Base-by-base conservation (phyloP, 2,329 filamentous ascomycete species). In the Amauroascus niger region DNA sequence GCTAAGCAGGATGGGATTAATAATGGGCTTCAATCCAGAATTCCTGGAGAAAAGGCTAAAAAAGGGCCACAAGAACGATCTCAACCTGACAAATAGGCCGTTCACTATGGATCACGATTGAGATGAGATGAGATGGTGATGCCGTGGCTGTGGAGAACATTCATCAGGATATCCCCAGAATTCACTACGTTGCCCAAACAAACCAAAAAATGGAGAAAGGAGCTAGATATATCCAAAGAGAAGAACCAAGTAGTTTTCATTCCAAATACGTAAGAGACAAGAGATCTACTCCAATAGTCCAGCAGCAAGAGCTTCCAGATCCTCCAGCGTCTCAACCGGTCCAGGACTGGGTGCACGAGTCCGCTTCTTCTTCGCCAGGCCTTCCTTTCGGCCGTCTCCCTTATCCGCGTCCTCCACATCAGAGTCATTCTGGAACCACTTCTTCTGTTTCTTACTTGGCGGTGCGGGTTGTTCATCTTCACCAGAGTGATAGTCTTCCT, bases 291-390 rank as follows among this genome's bases (percentile, higher is more conserved):
- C 66, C 60, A 75, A 62, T 52, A 75, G 59, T 9, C 71, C 72
- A 55, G 67, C 71, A 50, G 73, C 73, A 64, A 75, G 57, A 50
- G 71, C 69, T 59, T 75, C 73, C 63, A 75, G 58, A 64, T 75
- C 73, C 55, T 71, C 71, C 62, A 75, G 53, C n/a, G 72, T 74
- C 55, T 72, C 63, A 60, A 72, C 68, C 51, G 64, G 64, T 13
- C 58, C 60, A n/a, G 67, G 61, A 51, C 61, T 60, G 18, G 56
- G 57, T 16, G 57, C 46, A n/a, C 35, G 50, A 26, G 44, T 24
- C 45, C 54, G 64, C 45, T 60, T 60, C 64, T 64, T 57, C 63
- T 63, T 51, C 59, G 57, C 13, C 56, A 18, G 8, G 14, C 14
- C 35, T 5, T 6, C 26, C n/a, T 32, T 26, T 20, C n/a, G 16